Evolutionary conservation across 1,284 basidiomycete genomes (phyloP).

Genomic region (Anthracocystis panici-leucophaei): DNA sequence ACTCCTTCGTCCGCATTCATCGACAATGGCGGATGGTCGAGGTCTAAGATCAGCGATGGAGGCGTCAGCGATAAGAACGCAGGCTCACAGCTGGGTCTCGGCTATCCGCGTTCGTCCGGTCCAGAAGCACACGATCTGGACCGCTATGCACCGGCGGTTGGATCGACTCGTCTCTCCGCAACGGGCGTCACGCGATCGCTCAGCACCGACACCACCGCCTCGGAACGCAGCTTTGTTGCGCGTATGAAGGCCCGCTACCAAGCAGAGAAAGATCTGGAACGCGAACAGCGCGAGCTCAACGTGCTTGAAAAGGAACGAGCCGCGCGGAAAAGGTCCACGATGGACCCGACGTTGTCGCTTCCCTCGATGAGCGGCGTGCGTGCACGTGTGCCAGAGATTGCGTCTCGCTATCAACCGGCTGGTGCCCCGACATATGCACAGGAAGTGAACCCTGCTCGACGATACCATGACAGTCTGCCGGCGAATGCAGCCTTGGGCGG

Average conservation of each 20-base stretch:
- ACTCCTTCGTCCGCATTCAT: slow-evolving; percentile 15
- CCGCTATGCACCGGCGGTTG: slow-evolving; percentile 55
- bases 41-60: slow-evolving; percentile 25
- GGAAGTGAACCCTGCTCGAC: slow-evolving; percentile 14
- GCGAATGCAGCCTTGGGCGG: slow-evolving; percentile 11
- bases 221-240: slow-evolving; percentile 65
- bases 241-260: slow-evolving; percentile 66
- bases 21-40: slow-evolving; percentile 19
- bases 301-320: slow-evolving; percentile 45
- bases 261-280: slow-evolving; percentile 56
- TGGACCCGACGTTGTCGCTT: slow-evolving; percentile 34
- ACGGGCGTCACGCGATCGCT: slow-evolving; percentile 54
- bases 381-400: slow-evolving; percentile 55
- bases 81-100: slow-evolving; percentile 29
- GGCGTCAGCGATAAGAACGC: slow-evolving; percentile 12
- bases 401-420: slow-evolving; percentile 37
- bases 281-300: slow-evolving; percentile 45
- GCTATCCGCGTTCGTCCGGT: slow-evolving; percentile 24
- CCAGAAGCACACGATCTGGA: slow-evolving; percentile 36
- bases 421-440: slow-evolving; percentile 19
- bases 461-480: slow-evolving; percentile 45
- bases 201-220: slow-evolving; percentile 60
- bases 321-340: slow-evolving; percentile 30
- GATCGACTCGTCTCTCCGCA: slow-evolving; percentile 49
- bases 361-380: slow-evolving; percentile 20